Evolutionary conservation across 1,139 yeast genomes (phyloP).

Genomic region (Protomyces inouyei): DNA sequence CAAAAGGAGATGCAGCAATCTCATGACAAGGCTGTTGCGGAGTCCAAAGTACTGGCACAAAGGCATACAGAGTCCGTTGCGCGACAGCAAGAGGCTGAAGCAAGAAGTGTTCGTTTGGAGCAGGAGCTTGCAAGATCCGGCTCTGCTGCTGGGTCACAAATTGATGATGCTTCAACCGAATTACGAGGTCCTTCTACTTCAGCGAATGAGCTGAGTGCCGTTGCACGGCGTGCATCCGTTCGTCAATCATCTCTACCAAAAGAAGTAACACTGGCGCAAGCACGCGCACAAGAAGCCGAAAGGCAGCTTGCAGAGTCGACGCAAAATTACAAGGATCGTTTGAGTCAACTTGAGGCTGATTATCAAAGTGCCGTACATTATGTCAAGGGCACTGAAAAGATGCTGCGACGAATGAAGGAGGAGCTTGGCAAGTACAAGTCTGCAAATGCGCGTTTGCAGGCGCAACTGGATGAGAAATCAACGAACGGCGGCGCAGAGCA

Average conservation of each 20-base stretch:
- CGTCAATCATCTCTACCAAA: neutral
- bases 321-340: slow-evolving; percentile 28
- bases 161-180: neutral
- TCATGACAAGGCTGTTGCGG: slow-evolving; percentile 19
- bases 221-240: neutral
- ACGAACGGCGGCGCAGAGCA: neutral
- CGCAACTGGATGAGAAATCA: slow-evolving; percentile 19
- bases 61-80: slow-evolving; percentile 2
- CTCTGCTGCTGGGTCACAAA: neutral
- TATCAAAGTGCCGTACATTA: slow-evolving; percentile 32
- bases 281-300: slow-evolving; percentile 28
- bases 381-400: slow-evolving; percentile 31
- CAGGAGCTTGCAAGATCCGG: neutral
- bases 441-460: slow-evolving; percentile 25
- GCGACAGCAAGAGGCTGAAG: slow-evolving; percentile 8
- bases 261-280: slow-evolving; percentile 15
- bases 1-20: slow-evolving; percentile 23
- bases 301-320: slow-evolving; percentile 27
- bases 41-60: slow-evolving; percentile 2
- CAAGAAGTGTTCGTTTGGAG: neutral
- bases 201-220: neutral
- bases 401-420: slow-evolving; percentile 33
- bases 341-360: slow-evolving; percentile 30
- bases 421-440: slow-evolving; percentile 29
- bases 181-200: neutral